These are phyloP conservation scores for Venturia carpophila DNA, from an alignment of 2,329 filamentous ascomycete species.

Conservation along the genomic window DNA sequence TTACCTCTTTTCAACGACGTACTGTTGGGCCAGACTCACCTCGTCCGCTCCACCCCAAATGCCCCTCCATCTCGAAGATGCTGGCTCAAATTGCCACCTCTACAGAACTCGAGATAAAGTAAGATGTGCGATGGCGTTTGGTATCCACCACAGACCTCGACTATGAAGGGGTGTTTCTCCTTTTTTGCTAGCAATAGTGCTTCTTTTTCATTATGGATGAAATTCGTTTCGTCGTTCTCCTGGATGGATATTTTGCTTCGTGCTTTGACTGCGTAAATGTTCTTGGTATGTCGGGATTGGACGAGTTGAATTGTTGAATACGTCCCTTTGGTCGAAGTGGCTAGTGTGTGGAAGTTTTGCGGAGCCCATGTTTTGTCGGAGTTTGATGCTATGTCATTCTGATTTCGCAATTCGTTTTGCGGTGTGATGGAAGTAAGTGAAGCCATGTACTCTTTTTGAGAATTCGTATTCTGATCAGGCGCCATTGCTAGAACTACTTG, in stretches of 20 bases:
- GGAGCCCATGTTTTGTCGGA: background rate
- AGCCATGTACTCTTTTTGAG: background rate
- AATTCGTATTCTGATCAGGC: background rate
- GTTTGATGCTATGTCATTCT: background rate
- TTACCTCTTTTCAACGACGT: background rate
- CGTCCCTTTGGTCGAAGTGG: background rate
- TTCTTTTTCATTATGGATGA: background rate
- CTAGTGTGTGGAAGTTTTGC: background rate
- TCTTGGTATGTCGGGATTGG: background rate
- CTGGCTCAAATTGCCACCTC: background rate
- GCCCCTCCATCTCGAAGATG: background rate
- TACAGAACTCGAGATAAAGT: constrained; percentile 9
- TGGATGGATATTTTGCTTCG: background rate
- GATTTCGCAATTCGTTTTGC: background rate
- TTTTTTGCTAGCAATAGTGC: background rate
- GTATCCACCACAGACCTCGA: constrained; percentile 5
- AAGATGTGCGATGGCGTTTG: background rate
- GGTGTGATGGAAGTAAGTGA: background rate
- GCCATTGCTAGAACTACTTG: background rate
- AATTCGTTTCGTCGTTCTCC: background rate
- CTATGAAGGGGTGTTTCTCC: background rate
- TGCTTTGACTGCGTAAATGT: background rate
- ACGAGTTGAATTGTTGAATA: background rate
- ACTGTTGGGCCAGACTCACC: background rate
- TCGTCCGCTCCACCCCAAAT: background rate